Base-by-base conservation (phyloP, 306 rosid species). In the Cicer arietinum region DNA sequence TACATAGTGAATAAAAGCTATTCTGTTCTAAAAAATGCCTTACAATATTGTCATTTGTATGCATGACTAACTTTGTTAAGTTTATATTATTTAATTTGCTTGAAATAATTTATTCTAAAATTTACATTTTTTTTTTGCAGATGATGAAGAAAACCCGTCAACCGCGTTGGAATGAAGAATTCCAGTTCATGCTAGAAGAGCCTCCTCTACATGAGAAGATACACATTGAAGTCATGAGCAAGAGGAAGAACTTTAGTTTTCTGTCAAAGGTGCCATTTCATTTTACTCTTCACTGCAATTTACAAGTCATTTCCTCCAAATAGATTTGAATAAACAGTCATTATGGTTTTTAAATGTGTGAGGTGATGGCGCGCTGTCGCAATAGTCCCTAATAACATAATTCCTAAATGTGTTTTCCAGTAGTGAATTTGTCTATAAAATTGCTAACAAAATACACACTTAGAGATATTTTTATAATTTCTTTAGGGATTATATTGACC, bases 101-200 rank as follows among this genome's bases (percentile, higher is more conserved):
- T 42, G 61, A 39, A 65, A 63, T 10, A 63, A 63, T 20, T 76
- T 44, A 44, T 45, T 43, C 30, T 1, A 5, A 8, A 58, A 42
- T 56, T 10, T 42, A 18, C 71, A 42, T 65, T 44, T 71, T 7
- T 47, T 65, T 44, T 71, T 8, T 47, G 51, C 85, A 94, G 98
- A 84, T 62, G 83, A 74, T 94, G 2, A 87, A 69, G 85, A 90
- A 86, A 84, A 84, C 89, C 44, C 98, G 97, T 2, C 77, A 89
- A 71, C 98, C 97, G 0, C 79, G 58, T 25, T 94, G 98, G 98
- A 90, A 87, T 37, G 98, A 94, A 85, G 97, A 91, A 64, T 91
- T 90, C 76, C 86, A 88, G 14, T 94, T 90, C 67, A 85, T 94
- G 97, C 90, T 91, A 7, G 97, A 94, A 79, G 96, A 91, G 84